Base-by-base conservation (phyloP, 164 flowering plant genomes). In the Nelumbo lutea region DNA sequence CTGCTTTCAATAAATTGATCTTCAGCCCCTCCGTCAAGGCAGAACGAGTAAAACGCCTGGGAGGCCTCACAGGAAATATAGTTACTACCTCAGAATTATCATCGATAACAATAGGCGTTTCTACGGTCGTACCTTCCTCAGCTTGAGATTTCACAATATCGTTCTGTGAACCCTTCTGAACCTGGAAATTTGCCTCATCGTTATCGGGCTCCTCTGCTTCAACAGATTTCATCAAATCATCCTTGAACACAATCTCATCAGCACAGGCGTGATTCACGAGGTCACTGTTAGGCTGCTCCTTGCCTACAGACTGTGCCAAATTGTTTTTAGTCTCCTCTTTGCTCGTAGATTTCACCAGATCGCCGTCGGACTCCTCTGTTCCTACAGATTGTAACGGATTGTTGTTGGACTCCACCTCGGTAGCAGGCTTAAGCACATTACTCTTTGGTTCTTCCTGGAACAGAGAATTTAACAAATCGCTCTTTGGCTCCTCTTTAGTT, bases 31-130 rank as follows among this genome's bases (percentile, higher is more conserved):
- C 27, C 27, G 27, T 57, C 66, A 72, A 72, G 56, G 40, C 15
- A 53, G 75, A 72, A 43, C 67, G 66, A 55, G 67, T 67, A 61
- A 72, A 55, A 56, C 72, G 63, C 64, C 64, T 63, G 41, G 38
- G 14, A 9, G 76, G 59, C 42, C 41, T 58, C 58, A 63, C 68
- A 4, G 42, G 59, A 2, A 45, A 11, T 13, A 62, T 14, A 46
- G 47, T 63, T 13, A 62, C 42, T 47, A 14, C 44, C 6, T 65
- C 63, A n/a, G 1, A 9, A 42, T 45, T 42, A 3, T 9, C 69
- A 59, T 42, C 63, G 47, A 55, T 40, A 11, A 45, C 56, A 38
- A 72, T 53, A 15, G 69, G 55, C n/a, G 46, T 41, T 41, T 41
- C 62, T 11, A 59, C 8, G 61, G 10, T 8, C 6, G 42, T 59